phyloP scores from a whole-genome alignment of 345 rosid genomes.

The Corchorus capsularis region DNA sequence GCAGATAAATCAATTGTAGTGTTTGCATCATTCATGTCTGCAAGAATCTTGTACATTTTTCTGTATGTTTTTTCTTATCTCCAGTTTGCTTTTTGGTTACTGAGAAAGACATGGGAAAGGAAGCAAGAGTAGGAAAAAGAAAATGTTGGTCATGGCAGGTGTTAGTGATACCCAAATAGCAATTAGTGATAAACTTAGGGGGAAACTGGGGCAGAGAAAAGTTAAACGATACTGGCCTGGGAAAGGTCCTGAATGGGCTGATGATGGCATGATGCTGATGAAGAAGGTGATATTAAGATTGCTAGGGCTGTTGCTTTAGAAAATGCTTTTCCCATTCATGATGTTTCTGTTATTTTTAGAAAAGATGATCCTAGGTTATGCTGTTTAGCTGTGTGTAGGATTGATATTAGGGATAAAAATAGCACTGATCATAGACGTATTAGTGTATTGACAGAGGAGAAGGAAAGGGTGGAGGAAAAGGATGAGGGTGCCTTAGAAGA shows the following conservation, averaged over 20 bases:
- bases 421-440: conserved; percentile 70
- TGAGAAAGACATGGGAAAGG: background rate
- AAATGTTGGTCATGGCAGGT: conserved; percentile 78
- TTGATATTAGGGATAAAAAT: conserved; percentile 61
- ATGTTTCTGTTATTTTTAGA: conserved; percentile 33
- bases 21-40: too few species aligned
- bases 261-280: conserved; percentile 58
- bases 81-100: background rate
- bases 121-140: background rate
- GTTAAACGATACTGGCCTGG: conserved; percentile 84
- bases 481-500: conserved; percentile 63
- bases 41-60: too few species aligned
- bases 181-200: conserved; percentile 67
- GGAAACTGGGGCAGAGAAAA: conserved; percentile 66
- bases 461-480: conserved; percentile 64
- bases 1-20: too few species aligned
- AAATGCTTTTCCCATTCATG: conserved; percentile 54
- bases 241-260: conserved; percentile 78
- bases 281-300: conserved; percentile 64
- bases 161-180: conserved; percentile 64
- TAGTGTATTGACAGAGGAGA: conserved; percentile 58
- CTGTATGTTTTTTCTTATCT: too few species aligned
- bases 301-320: conserved; percentile 49
- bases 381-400: conserved; percentile 58
- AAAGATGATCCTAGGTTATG: conserved; percentile 72